A percentile compares a stretch with the other conserved stretches of the same genome.
These are phyloP conservation scores for Sclerotinia glacialis DNA, from an alignment of 2,329 filamentous ascomycete species.

Conservation along the genomic window DNA sequence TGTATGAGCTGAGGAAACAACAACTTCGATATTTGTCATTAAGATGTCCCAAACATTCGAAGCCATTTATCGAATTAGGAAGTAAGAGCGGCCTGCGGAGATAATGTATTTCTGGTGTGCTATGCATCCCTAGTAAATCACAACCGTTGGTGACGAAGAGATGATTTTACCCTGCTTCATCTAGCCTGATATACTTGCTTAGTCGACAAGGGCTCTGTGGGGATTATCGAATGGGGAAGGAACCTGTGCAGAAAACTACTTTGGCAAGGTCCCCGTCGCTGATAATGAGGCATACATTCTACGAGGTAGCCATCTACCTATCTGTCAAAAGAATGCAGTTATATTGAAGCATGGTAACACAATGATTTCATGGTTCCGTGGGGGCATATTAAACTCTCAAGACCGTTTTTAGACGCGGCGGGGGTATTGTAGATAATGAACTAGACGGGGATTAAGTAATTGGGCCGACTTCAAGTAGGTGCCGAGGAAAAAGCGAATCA, in stretches of 20 bases:
- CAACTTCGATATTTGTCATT: neutral
- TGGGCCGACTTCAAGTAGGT: slow-evolving; percentile 8
- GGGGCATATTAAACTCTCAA: slow-evolving; percentile 5
- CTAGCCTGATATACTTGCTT: neutral
- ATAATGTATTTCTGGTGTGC: neutral
- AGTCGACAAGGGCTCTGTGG: neutral
- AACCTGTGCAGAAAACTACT: neutral
- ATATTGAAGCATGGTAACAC: neutral
- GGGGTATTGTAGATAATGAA: slow-evolving; percentile 10
- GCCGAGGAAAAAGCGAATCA: slow-evolving; percentile 1
- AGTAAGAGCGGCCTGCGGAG: neutral
- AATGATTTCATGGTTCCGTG: neutral
- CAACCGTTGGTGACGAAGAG: neutral
- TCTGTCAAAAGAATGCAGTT: neutral
- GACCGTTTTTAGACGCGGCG: slow-evolving; percentile 4
- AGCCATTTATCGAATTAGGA: neutral
- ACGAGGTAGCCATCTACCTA: neutral
- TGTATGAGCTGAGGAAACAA: neutral
- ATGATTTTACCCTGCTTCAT: neutral
- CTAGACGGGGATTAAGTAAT: slow-evolving; percentile 15
- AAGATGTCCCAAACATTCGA: neutral
- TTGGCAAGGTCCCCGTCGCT: neutral
- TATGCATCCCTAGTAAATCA: neutral
- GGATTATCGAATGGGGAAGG: neutral
- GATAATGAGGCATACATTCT: neutral